phyloP scores from a whole-genome alignment of 202 grass and related monocot species.

The Zizania palustris region DNA sequence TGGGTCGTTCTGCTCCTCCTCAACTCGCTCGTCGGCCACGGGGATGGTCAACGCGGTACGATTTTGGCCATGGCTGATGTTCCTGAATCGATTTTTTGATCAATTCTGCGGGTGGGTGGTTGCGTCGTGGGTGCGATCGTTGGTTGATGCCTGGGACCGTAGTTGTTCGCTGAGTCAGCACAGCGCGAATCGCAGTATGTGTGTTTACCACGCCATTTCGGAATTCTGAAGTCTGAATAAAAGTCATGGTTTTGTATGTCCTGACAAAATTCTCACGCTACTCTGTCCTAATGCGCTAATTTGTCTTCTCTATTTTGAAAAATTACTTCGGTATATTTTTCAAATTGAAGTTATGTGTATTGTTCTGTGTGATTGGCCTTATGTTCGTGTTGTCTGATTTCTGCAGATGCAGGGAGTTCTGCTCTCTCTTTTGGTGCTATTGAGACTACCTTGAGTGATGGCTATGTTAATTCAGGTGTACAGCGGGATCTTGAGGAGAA shows the following conservation, averaged over 20 bases:
- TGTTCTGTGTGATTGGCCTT: neutral
- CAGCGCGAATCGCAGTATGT: neutral
- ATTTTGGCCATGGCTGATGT: neutral
- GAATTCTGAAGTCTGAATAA: neutral
- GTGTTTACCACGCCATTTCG: neutral
- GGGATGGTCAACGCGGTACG: constrained; percentile 71
- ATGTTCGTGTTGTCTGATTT: constrained; percentile 11
- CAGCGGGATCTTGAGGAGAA: neutral
- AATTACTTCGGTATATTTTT: neutral
- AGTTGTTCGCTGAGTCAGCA: neutral
- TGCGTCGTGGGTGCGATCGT: constrained; percentile 34
- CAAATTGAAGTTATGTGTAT: neutral
- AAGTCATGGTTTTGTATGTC: constrained; percentile 12
- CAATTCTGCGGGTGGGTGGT: constrained; percentile 21
- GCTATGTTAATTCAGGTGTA: constrained; percentile 7
- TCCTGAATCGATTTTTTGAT: neutral
- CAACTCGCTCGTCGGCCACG: constrained; percentile 71
- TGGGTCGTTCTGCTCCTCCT: constrained; percentile 82
- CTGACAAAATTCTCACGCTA: neutral
- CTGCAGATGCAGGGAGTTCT: constrained; percentile 59
- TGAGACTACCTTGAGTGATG: constrained; percentile 34
- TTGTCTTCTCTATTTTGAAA: neutral
- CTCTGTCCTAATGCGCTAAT: neutral
- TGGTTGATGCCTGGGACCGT: neutral
- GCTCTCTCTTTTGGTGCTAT: neutral